Evolutionary conservation across 225 moss, liverwort and hornwort genomes (phyloP).

Genomic region (Marchantia paleacea): DNA sequence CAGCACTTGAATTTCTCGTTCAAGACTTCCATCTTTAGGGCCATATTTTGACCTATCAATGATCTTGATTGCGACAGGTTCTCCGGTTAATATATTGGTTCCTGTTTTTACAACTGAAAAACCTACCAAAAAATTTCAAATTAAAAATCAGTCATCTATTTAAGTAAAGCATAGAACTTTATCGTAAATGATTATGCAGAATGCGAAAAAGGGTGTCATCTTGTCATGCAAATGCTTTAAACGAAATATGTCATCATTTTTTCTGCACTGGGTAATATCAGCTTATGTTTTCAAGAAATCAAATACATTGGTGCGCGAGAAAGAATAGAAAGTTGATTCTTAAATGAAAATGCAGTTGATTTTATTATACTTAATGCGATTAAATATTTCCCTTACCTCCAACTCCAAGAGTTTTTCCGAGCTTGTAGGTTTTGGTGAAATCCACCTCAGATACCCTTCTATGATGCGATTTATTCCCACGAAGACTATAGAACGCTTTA

Average conservation of each 20-base stretch:
- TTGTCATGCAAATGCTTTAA: too few relatives aligned
- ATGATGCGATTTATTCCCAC: conserved; percentile 47
- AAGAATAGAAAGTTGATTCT: too few relatives aligned
- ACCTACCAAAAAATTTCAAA: conserved; percentile 32
- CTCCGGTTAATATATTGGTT: conserved; percentile 53
- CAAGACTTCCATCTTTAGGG: conserved; percentile 69
- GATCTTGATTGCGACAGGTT: conserved; percentile 75
- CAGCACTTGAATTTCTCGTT: conserved; percentile 73
- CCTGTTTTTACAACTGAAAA: conserved; percentile 77
- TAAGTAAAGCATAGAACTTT: too few relatives aligned
- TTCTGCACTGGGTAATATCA: too few relatives aligned
- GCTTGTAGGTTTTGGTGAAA: conserved; percentile 64
- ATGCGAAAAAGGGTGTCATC: too few relatives aligned
- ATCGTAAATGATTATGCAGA: too few relatives aligned
- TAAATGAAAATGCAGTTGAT: too few relatives aligned
- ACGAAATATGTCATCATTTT: too few relatives aligned
- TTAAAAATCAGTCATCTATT: too few relatives aligned
- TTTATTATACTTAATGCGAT: too few relatives aligned
- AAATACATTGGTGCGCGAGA: too few relatives aligned
- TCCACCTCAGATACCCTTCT: conserved; percentile 59
- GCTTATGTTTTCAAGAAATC: too few relatives aligned
- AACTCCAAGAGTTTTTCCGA: conserved; percentile 67
- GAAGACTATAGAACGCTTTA: conserved; percentile 21
- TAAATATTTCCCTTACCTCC: conserved; percentile 44
- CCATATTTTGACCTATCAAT: conserved; percentile 77